Evolutionary conservation across 2,329 filamentous ascomycete genomes (phyloP).

Genomic region (Penicillium freii): DNA sequence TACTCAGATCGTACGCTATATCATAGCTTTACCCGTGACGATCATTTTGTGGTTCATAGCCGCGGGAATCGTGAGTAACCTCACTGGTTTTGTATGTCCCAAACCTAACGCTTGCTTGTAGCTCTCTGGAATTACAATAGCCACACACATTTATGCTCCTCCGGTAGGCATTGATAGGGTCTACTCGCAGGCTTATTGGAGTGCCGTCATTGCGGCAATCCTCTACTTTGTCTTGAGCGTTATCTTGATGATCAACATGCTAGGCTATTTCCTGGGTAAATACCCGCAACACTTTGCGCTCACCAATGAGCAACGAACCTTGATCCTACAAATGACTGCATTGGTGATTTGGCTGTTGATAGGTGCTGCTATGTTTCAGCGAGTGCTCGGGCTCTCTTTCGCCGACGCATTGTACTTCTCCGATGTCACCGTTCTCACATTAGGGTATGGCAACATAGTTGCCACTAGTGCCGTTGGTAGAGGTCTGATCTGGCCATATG

Average conservation of each 20-base stretch:
- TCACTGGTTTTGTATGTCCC: background rate
- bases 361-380: slow-evolving; percentile 72
- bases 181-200: slow-evolving; percentile 83
- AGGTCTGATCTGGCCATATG: slow-evolving; percentile 77
- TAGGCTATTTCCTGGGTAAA: slow-evolving; percentile 70
- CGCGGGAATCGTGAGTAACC: slow-evolving; percentile 53
- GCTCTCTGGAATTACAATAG: slow-evolving; percentile 64
- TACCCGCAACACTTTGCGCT: slow-evolving; percentile 77
- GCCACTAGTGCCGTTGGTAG: slow-evolving; percentile 57
- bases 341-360: slow-evolving; percentile 78
- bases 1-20: slow-evolving; percentile 74
- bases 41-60: slow-evolving; percentile 75
- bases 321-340: slow-evolving; percentile 87
- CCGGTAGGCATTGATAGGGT: slow-evolving; percentile 49
- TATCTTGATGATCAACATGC: slow-evolving; percentile 74
- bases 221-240: slow-evolving; percentile 78
- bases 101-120: slow-evolving; percentile 31
- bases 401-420: slow-evolving; percentile 78
- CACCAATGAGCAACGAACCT: slow-evolving; percentile 75
- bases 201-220: slow-evolving; percentile 73
- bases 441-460: slow-evolving; percentile 64
- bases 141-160: slow-evolving; percentile 62
- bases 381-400: slow-evolving; percentile 71
- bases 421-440: slow-evolving; percentile 64
- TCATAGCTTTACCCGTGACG: slow-evolving; percentile 76